Evolutionary conservation across 1,284 basidiomycete species (phyloP).

Genomic region (Chalciporus sp.): DNA sequence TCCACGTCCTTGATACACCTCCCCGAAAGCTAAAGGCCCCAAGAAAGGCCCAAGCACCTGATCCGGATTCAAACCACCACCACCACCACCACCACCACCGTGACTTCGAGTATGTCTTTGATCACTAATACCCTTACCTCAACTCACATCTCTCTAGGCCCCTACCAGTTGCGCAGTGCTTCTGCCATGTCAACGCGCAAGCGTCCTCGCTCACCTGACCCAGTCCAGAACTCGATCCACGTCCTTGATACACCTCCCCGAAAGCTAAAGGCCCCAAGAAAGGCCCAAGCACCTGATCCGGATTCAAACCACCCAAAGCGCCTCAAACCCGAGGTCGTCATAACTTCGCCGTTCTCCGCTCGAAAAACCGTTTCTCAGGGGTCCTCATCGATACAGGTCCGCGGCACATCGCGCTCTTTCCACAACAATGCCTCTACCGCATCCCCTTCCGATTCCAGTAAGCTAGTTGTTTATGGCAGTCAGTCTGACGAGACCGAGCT

Average conservation of each 20-base stretch:
- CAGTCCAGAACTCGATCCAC: not conserved
- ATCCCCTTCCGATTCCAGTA: constrained; percentile 27
- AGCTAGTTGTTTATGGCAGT: constrained; percentile 60
- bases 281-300: constrained; percentile 11
- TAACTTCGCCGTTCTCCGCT: constrained; percentile 14
- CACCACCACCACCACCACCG: constrained; percentile 12
- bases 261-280: constrained; percentile 19
- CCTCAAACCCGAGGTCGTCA: constrained; percentile 4
- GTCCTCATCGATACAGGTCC: not conserved
- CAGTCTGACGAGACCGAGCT: constrained; percentile 69
- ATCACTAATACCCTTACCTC: not conserved
- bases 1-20: not conserved
- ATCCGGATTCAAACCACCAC: constrained; percentile 3
- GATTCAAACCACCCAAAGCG: constrained; percentile 2
- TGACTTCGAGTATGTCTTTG: constrained; percentile 12
- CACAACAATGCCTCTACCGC: constrained; percentile 1
- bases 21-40: constrained; percentile 16
- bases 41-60: constrained; percentile 14
- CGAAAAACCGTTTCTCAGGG: constrained; percentile 6
- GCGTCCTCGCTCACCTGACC: constrained; percentile 33
- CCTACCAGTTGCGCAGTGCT: constrained; percentile 8
- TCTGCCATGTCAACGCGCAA: constrained; percentile 25
- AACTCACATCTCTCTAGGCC: constrained; percentile 17
- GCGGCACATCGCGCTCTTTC: not conserved
- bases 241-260: constrained; percentile 2